phyloP scores from a whole-genome alignment of 257 asterid genomes.

The Scutellaria barbata region DNA sequence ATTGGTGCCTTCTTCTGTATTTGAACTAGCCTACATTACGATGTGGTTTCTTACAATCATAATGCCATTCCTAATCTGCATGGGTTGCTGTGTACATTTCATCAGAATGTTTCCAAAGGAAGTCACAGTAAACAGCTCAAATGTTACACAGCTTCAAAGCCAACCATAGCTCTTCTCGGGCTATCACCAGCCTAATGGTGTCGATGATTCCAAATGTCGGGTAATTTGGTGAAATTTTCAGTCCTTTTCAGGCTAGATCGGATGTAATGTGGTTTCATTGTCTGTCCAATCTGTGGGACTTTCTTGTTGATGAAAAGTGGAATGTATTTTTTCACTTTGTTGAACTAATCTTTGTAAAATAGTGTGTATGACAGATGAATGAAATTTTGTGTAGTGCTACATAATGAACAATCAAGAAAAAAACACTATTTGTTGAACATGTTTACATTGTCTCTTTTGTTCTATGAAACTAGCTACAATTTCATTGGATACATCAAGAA shows the following conservation, averaged over 20 bases:
- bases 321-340: not conserved
- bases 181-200: too few relatives aligned
- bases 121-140: conserved; percentile 21
- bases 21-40: not conserved
- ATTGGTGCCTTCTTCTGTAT: not conserved
- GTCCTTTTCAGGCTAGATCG: not conserved
- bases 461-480: not conserved
- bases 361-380: not conserved
- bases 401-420: not conserved
- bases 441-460: not conserved
- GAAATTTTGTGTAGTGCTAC: not conserved
- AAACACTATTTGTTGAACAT: not conserved
- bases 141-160: conserved; percentile 4
- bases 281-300: not conserved
- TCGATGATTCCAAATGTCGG: too few relatives aligned
- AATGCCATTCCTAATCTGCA: conserved; percentile 35
- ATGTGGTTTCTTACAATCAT: not conserved
- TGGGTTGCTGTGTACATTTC: conserved; percentile 37
- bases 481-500: not conserved
- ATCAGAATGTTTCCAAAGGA: conserved; percentile 18
- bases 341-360: not conserved
- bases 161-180: not conserved
- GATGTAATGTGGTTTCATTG: not conserved
- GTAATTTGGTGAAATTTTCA: too few relatives aligned
- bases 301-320: not conserved